Evolutionary conservation across 805 yeast genomes (phyloP), one percentile per base, ranked within the genome.

Genomic region (fission yeast (Schizosaccharomyces pombe)): DNA sequence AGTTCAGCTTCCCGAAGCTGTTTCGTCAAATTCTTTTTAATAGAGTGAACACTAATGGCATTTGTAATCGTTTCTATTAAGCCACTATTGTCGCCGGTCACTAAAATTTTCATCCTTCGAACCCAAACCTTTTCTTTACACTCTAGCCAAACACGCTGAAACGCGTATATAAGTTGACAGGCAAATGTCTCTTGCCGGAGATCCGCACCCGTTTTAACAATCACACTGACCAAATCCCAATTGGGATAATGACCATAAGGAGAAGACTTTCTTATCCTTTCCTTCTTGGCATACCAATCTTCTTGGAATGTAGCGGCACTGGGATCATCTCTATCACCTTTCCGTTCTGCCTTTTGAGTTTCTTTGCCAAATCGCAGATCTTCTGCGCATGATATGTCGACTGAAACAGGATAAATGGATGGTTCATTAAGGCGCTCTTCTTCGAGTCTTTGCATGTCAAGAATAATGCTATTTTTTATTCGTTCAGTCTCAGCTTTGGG

Each of bases 111-210:
- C 97, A 91, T 89, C 59, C 80, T 74, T 61, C 87, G 89, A 2
- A 87, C 91, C 97, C 98, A 91, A 3, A 80, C 85, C 29, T 75
- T 79, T 5, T 83, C 78, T 2, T 72, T 72, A 26, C 76, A 75
- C 31, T 71, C 74, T 52, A 76, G 75, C 97, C 97, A 91, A 47
- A 85, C 78, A 53, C 77, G 77, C 0, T 94, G 79, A 68, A 89
- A 84, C 26, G 94, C 81, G 57, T 82, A 81, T 54, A 91, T 89
- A 47, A 91, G 65, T 65, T 91, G 98, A 58, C 95, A 86, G 0
- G 98, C 98, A 71, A 91, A 86, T 0, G 98, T 95, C 65, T 91
- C 98, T 64, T 91, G 98, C 26, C 95, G 82, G 54, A 91, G 66
- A 67, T 91, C 98, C 62, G 83, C 89, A 34, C 98, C 98, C 31